Base-by-base conservation (phyloP, 495 filamentous ascomycete species). In the Pyronema omphalodes region DNA sequence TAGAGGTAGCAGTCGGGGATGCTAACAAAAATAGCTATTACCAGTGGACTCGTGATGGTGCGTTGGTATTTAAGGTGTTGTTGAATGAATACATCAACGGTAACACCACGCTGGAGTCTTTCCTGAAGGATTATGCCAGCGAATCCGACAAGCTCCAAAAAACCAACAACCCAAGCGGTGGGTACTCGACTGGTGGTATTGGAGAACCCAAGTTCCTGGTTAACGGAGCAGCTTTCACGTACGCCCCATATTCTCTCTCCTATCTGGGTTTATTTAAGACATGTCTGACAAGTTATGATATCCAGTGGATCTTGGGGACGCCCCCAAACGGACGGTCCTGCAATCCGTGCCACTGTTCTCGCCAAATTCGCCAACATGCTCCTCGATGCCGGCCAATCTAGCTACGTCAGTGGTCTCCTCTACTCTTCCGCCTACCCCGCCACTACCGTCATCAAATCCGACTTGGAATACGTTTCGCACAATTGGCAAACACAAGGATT, bases 41-140 rank as follows among this genome's bases (percentile, higher is more conserved):
- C 57, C 81, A 80, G 9, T 86, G 82, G 82, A 82, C 77, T n/a
- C 71, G 82, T 54, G 82, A 85, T 60, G 72, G 77, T n/a, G 74
- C 77, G 7, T 67, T 86, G 56, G 75, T 76, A 3, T 72, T 80
- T 64, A 82, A 80, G 58, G 65, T 66, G 9, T 55, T 85, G 34
- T 67, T 79, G 37, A 80, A 84, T 56, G 60, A 72, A 35, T 78
- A 82, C 61, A 68, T 69, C 58, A 63, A 73, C 45, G 75, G 71
- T 37, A 74, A 83, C 62, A 68, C 70, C 33, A 64, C 66, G 74
- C 11, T 63, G 8, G 60, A 63, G 15, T 54, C 67, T 66, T 12
- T 54, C 35, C 40, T 63, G 18, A 55, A 62, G 34, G 19, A 48
- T 9, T 63, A 58, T 23, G 60, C 53, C 19, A 68, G 60, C 5